Percentiles rank a stretch among this genome's conserved stretches.
These are phyloP conservation scores for Hydrangea macrophylla DNA, from an alignment of 148 eudicot species.

Conservation along the genomic window DNA sequence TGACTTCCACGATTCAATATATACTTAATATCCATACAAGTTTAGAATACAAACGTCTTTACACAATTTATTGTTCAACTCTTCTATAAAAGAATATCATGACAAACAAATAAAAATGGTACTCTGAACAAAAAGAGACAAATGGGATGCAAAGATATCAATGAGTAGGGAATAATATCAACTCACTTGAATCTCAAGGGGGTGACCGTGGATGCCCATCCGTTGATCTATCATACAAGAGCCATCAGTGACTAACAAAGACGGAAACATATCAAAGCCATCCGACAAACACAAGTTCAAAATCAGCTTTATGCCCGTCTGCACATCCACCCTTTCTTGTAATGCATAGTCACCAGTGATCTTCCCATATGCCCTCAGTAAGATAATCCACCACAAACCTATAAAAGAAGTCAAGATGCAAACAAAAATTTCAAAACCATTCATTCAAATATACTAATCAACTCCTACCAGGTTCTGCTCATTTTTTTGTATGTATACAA, in stretches of 20 bases:
- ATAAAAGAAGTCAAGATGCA: constrained; percentile 11
- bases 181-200: constrained; percentile 92
- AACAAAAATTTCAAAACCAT: too few relatives aligned
- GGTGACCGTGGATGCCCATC: constrained; percentile 98
- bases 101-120: not conserved
- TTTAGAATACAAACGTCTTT: not conserved
- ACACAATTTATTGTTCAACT: not conserved
- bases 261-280: constrained; percentile 98
- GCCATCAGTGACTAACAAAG: constrained; percentile 93
- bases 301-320: constrained; percentile 81
- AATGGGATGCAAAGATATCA: not conserved
- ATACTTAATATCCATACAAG: not conserved
- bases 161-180: not conserved
- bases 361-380: constrained; percentile 84
- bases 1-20: too few relatives aligned
- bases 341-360: constrained; percentile 79
- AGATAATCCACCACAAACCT: constrained; percentile 97
- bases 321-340: constrained; percentile 94
- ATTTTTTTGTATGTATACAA: too few relatives aligned
- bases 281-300: constrained; percentile 83
- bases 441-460: too few relatives aligned
- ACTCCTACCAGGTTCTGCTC: too few relatives aligned
- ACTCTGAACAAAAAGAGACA: not conserved
- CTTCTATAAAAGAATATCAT: too few relatives aligned
- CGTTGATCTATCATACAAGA: constrained; percentile 98